Percentiles rank a stretch among this genome's conserved stretches.
These are phyloP conservation scores for Cladosporium austrohemisphaericum DNA, from an alignment of 2,329 filamentous ascomycete species.

Conservation along the genomic window DNA sequence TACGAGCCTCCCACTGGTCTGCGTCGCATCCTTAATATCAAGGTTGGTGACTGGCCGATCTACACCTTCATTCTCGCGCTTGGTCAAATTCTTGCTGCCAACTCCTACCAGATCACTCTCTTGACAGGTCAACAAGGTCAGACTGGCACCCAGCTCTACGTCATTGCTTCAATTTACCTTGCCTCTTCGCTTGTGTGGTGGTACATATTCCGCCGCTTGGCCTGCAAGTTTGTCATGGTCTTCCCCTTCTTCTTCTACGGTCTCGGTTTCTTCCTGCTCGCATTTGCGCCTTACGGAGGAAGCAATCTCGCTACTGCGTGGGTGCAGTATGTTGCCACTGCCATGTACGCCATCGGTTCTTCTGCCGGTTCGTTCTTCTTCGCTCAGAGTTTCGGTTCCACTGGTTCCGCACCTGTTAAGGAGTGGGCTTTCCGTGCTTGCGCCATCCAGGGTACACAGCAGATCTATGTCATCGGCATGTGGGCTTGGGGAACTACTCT, in stretches of 20 bases:
- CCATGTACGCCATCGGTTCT: slow-evolving; percentile 59
- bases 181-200: slow-evolving; percentile 60
- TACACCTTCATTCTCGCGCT: slow-evolving; percentile 60
- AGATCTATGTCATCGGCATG: slow-evolving; percentile 60
- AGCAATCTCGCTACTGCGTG: slow-evolving; percentile 46
- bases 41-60: slow-evolving; percentile 57
- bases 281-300: slow-evolving; percentile 54
- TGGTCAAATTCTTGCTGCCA: slow-evolving; percentile 61
- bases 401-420: slow-evolving; percentile 55
- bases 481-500: slow-evolving; percentile 62
- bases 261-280: slow-evolving; percentile 60
- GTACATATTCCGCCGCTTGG: slow-evolving; percentile 56
- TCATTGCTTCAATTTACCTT: slow-evolving; percentile 58
- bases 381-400: slow-evolving; percentile 57
- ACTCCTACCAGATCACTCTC: slow-evolving; percentile 66
- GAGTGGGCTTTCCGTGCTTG: slow-evolving; percentile 66
- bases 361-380: slow-evolving; percentile 63
- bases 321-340: slow-evolving; percentile 60
- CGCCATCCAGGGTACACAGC: slow-evolving; percentile 63
- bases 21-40: slow-evolving; percentile 52
- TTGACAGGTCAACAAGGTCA: slow-evolving; percentile 61
- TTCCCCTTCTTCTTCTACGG: slow-evolving; percentile 62
- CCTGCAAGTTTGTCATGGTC: slow-evolving; percentile 56
- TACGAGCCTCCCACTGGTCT: slow-evolving; percentile 56
- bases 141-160: slow-evolving; percentile 57